These are phyloP conservation scores for Kurtzmaniella quercitrusa DNA, from an alignment of 1,139 yeast species.

Conservation along the genomic window DNA sequence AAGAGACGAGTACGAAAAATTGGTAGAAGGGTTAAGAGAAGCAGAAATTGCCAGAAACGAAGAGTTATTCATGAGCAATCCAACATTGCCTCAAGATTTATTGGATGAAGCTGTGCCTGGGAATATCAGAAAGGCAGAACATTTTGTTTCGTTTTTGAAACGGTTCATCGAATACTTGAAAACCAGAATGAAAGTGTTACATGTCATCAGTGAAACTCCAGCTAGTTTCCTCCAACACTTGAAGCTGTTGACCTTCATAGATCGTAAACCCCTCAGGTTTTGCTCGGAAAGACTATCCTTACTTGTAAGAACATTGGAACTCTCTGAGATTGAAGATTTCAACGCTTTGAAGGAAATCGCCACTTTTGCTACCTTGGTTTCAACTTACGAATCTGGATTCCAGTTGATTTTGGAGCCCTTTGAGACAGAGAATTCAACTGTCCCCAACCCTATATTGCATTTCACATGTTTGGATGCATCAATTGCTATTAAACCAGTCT, in stretches of 20 bases:
- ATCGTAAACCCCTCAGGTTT: conserved; percentile 82
- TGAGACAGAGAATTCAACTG: conserved; percentile 95
- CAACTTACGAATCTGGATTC: conserved; percentile 93
- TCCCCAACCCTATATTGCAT: conserved; percentile 94
- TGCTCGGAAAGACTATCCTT: conserved; percentile 89
- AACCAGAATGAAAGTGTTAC: conserved; percentile 95
- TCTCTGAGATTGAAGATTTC: conserved; percentile 85
- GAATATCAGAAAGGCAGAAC: conserved; percentile 93
- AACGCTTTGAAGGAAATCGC: conserved; percentile 93
- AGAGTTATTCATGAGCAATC: conserved; percentile 82
- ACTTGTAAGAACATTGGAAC: conserved; percentile 82
- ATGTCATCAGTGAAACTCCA: conserved; percentile 96
- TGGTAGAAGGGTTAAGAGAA: conserved; percentile 84
- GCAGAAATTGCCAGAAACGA: conserved; percentile 72
- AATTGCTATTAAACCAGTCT: conserved; percentile 94
- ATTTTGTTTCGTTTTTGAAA: conserved; percentile 86
- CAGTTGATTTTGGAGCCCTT: conserved; percentile 89
- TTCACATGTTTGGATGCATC: conserved; percentile 96
- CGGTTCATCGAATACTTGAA: conserved; percentile 91
- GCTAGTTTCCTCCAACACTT: conserved; percentile 86
- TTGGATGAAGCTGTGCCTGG: conserved; percentile 95
- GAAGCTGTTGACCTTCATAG: conserved; percentile 89
- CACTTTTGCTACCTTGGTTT: conserved; percentile 90
- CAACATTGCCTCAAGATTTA: conserved; percentile 79
- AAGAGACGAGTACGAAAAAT: conserved; percentile 84